Evolutionary conservation across 371 early-diverging fungal species (phyloP).

Genomic region (Mucor saturninus): DNA sequence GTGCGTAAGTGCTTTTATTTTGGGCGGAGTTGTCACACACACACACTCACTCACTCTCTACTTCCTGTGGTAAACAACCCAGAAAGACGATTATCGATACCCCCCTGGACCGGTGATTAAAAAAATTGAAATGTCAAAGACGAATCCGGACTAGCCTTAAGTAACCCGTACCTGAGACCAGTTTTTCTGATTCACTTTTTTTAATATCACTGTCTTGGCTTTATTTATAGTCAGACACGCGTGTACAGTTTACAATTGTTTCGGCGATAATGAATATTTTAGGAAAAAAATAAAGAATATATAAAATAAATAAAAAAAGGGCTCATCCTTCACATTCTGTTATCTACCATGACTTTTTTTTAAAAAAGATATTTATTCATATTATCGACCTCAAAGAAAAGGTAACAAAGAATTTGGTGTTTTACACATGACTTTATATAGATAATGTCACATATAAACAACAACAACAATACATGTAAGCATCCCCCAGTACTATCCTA

Average conservation of each 20-base stretch:
- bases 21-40: not conserved
- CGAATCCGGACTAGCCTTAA: not conserved
- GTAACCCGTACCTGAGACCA: not conserved
- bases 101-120: constrained; percentile 4
- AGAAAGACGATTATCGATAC: not conserved
- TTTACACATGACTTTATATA: not conserved
- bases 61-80: not conserved
- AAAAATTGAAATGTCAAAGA: constrained; percentile 5
- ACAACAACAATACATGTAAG: not conserved
- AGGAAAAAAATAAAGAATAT: too few relatives aligned
- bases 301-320: not conserved
- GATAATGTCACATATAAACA: not conserved
- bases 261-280: too few relatives aligned
- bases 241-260: too few relatives aligned
- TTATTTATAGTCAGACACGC: too few relatives aligned
- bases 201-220: too few relatives aligned
- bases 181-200: too few relatives aligned
- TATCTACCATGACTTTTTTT: too few relatives aligned
- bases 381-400: too few relatives aligned
- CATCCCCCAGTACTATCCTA: not conserved
- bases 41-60: too few relatives aligned
- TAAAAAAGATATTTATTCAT: too few relatives aligned
- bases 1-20: not conserved
- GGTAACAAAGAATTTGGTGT: not conserved
- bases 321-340: not conserved